A percentile compares a stretch with the other conserved stretches of the same genome.
Conservation (phyloP, 768 basidiomycete genomes). For the Candolleomyces aberdarensis region DNA sequence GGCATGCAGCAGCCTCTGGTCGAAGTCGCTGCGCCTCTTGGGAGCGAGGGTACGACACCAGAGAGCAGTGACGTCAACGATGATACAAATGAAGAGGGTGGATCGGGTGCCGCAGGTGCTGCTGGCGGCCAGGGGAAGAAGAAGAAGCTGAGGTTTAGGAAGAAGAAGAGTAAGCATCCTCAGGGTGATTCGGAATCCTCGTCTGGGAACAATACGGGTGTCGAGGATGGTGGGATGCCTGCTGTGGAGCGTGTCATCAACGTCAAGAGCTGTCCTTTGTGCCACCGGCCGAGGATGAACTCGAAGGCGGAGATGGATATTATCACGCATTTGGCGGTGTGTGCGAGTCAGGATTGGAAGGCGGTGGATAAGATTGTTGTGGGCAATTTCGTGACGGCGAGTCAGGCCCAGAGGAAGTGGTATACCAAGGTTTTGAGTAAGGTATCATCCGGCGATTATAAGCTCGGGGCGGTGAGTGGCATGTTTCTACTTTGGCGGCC, state of each 20-base stretch:
- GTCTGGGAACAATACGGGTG: slow-evolving; percentile 8
- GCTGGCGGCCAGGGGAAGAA: slow-evolving; percentile 9
- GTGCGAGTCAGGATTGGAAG: slow-evolving; percentile 91
- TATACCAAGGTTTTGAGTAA: slow-evolving; percentile 88
- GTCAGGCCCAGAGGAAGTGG: slow-evolving; percentile 97
- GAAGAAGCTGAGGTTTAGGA: slow-evolving; percentile 18
- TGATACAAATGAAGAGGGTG: slow-evolving; percentile 15
- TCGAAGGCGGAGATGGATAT: slow-evolving; percentile 92
- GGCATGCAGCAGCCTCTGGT: slow-evolving; percentile 42
- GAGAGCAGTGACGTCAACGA: slow-evolving; percentile 14
- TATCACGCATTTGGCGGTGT: slow-evolving; percentile 94
- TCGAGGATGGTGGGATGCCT: slow-evolving; percentile 10
- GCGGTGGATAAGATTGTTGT: slow-evolving; percentile 88
- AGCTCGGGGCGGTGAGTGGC: slow-evolving; percentile 70
- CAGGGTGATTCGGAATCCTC: background rate
- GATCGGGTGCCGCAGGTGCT: slow-evolving; percentile 2
- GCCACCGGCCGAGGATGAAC: slow-evolving; percentile 82
- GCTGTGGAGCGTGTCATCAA: slow-evolving; percentile 87
- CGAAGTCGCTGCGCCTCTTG: slow-evolving; percentile 22
- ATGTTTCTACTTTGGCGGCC: background rate
- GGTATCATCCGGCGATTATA: slow-evolving; percentile 83
- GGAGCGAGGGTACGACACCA: slow-evolving; percentile 10
- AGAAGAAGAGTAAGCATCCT: slow-evolving; percentile 1
- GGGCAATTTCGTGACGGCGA: slow-evolving; percentile 90
- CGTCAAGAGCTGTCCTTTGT: slow-evolving; percentile 90